Evolutionary conservation across 331 rosid species (phyloP), one percentile per base, ranked within the genome.

Genomic region (Prunus yedoensis): DNA sequence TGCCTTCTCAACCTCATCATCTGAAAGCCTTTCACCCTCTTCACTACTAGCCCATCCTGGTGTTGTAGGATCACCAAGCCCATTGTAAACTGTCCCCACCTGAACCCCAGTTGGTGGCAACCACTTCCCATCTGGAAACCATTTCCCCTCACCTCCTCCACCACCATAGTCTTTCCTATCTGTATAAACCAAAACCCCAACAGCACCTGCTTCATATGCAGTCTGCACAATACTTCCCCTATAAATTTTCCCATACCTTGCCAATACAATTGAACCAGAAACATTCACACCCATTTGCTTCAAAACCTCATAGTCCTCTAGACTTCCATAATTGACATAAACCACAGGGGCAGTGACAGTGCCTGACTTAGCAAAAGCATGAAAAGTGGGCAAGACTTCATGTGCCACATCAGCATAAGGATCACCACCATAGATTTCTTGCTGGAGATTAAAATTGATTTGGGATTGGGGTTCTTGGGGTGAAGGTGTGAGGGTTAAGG

Each of bases 51-150:
- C 83, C 96, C 96, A 89, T 46, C 97, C 93, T 4, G 97, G 97
- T 20, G 97, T 91, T 1, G 90, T 88, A 2, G 96, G 97, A 50
- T 91, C 93, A 13, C 97, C 97, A 32, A 54, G 0, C 25, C 86
- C 90, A 9, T 43, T 65, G 50, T 80, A 81, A 16, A 88, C 84
- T 2, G 89, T 12, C 38, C 97, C 97, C 79, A 87, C 87, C 80
- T 89, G 95, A 41, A 89, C 91, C 45, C 97, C 95, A 54, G 90
- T 89, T 18, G 96, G 97, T 16, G 97, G 93, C 89, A 91, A 38
- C 91, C 93, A 91, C 79, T 81, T 84, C 0, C 69, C 87, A 10
- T 86, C 81, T 5, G 94, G 97, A 46, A 91, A 91, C 86, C 91
- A 86, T 79, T 69, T 51, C 66, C 49, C 74, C 52, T 63, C 86